Evolutionary conservation across 768 basidiomycete genomes (phyloP).

Genomic region (Amanita jacksonii): DNA sequence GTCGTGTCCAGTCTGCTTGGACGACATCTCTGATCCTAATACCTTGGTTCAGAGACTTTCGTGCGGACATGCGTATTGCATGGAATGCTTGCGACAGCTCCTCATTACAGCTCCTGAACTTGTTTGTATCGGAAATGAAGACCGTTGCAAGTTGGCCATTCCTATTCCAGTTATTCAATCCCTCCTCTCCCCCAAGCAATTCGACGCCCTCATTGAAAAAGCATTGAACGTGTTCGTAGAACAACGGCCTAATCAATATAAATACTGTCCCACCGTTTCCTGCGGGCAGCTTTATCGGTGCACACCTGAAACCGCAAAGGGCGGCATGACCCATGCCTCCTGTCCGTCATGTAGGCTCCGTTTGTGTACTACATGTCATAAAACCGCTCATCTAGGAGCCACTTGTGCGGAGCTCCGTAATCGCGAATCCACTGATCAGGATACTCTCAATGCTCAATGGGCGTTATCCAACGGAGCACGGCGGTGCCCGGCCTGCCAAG

Average conservation of each 20-base stretch:
- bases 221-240: neutral
- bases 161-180: conserved; percentile 2
- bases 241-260: conserved; percentile 1
- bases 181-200: conserved; percentile 2
- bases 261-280: neutral
- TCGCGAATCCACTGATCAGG: conserved; percentile 1
- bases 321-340: conserved; percentile 30
- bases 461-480: conserved; percentile 18
- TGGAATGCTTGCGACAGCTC: conserved; percentile 1
- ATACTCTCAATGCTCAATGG: neutral
- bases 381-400: conserved; percentile 41
- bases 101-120: conserved; percentile 5
- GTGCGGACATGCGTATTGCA: conserved; percentile 4
- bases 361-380: conserved; percentile 40
- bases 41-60: neutral
- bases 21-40: conserved; percentile 1
- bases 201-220: neutral
- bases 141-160: neutral
- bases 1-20: conserved; percentile 5
- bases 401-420: conserved; percentile 11
- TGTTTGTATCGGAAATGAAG: conserved; percentile 6
- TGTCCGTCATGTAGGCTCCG: conserved; percentile 39
- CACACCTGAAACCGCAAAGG: neutral
- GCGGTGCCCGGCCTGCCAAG: conserved; percentile 26
- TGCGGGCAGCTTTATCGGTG: conserved; percentile 4